Evolutionary conservation across 1,284 basidiomycete genomes (phyloP), one percentile per base, ranked within the genome.

Genomic region (Cutaneotrichosporon sp.): DNA sequence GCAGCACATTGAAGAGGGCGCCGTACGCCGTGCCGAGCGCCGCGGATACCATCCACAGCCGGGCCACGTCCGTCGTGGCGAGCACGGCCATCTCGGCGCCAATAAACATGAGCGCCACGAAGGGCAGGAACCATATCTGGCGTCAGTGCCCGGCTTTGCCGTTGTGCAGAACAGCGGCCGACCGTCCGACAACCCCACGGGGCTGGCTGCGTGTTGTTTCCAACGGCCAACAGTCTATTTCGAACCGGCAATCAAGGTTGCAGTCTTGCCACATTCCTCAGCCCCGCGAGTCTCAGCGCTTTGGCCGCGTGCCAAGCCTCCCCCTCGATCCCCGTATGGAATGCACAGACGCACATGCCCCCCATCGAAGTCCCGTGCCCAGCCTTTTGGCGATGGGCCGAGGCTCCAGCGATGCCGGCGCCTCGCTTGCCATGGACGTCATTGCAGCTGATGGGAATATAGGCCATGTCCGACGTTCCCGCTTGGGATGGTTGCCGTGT

Each of bases 11-110:
- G 70, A 92, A 94, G 58, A 90, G 80, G 29, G 85, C 84, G 2
- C 92, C 92, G 67, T 95, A 91, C 0, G 88, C 86, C 7, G 90
- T 72, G 0, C 90, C 90, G 0, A 91, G 82, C 16, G 89, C 70
- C 1, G 84, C 82, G 56, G 89, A 94, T 1, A 91, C 88, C 24
- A 86, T 82, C 87, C 92, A 93, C 4, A 97, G 81, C 46, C 83
- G 72, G 20, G 82, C 70, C 22, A 92, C 85, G 18, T 84, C 80
- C 14, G 84, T 82, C n/a, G 90, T 84, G 27, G 75, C 69, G 31
- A 86, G 81, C 1, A 86, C 85, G 16, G 84, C 78, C 10, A 87
- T 65, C 73, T 92, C 90, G 1, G 90, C 89, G 51, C 86, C 68
- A 62, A 92, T 83, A 76, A 92, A 89, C 46, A 87, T 74, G 24